Conservation (phyloP, 495 filamentous ascomycete genomes). For the Lasiosphaeria ovina region DNA sequence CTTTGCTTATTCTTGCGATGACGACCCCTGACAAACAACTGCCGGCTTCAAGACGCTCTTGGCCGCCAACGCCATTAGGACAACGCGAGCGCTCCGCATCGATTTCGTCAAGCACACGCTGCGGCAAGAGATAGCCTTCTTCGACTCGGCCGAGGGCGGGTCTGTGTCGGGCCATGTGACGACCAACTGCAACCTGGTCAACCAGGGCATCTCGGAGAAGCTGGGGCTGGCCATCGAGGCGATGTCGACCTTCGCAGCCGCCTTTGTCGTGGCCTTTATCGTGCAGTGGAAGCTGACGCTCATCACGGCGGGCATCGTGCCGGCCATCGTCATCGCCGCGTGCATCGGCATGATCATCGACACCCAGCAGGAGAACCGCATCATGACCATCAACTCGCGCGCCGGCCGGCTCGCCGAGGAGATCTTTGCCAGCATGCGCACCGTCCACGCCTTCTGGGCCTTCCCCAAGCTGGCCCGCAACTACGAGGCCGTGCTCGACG, state of each 20-base stretch:
- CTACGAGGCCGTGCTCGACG: slow-evolving; percentile 52
- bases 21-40: neutral
- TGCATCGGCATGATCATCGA: slow-evolving; percentile 46
- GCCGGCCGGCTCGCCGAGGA: slow-evolving; percentile 58
- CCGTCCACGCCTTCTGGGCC: slow-evolving; percentile 62
- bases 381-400: slow-evolving; percentile 39
- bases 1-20: neutral
- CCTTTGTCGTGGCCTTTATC: slow-evolving; percentile 56
- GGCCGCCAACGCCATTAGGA: slow-evolving; percentile 21
- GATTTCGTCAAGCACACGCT: slow-evolving; percentile 36
- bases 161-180: slow-evolving; percentile 45
- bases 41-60: slow-evolving; percentile 5
- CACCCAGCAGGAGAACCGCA: slow-evolving; percentile 44
- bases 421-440: slow-evolving; percentile 50
- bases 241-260: slow-evolving; percentile 53
- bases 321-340: slow-evolving; percentile 45
- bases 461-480: slow-evolving; percentile 47
- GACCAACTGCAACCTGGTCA: slow-evolving; percentile 27
- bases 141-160: slow-evolving; percentile 34
- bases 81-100: slow-evolving; percentile 31
- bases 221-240: slow-evolving; percentile 55
- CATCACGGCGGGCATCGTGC: slow-evolving; percentile 51
- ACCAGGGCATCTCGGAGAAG: slow-evolving; percentile 58
- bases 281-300: slow-evolving; percentile 55
- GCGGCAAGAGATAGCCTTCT: slow-evolving; percentile 38